Conservation (phyloP, 495 filamentous ascomycete species). For the Hyphodiscus hymeniophilus region DNA sequence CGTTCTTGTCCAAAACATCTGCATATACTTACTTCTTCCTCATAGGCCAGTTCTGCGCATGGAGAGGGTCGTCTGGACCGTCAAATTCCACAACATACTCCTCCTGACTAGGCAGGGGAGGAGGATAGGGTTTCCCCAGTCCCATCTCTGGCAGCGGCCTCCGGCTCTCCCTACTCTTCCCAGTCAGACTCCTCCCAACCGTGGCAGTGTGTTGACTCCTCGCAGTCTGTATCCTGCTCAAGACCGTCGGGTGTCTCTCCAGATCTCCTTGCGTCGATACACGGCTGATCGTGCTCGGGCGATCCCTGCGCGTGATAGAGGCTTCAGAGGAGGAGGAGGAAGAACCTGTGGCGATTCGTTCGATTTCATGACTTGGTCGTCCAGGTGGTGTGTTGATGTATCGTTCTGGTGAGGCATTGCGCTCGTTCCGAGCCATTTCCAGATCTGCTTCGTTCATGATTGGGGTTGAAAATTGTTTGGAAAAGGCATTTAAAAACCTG, state of each 20-base stretch:
- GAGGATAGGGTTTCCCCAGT: constrained; percentile 72
- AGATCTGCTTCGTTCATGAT: constrained; percentile 46
- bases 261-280: constrained; percentile 49
- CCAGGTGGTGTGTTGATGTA: constrained; percentile 9
- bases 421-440: constrained; percentile 41
- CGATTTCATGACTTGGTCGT: constrained; percentile 29
- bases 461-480: too few species aligned
- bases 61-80: constrained; percentile 67
- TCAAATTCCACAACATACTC: constrained; percentile 86
- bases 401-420: constrained; percentile 17
- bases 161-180: constrained; percentile 38
- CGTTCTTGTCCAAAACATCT: neutral
- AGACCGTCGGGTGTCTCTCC: constrained; percentile 64
- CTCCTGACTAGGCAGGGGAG: constrained; percentile 60
- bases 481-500: too few species aligned
- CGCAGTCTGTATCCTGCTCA: constrained; percentile 69
- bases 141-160: constrained; percentile 56
- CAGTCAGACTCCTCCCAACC: constrained; percentile 48
- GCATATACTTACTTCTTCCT: constrained; percentile 58
- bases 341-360: constrained; percentile 39
- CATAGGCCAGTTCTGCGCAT: constrained; percentile 78
- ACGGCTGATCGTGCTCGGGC: constrained; percentile 16
- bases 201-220: constrained; percentile 68
- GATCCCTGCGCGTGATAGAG: constrained; percentile 12
- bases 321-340: constrained; percentile 35